Evolutionary conservation across 352 stramenopile species (phyloP), one percentile per base, ranked within the genome.

Genomic region (Globisporangium radiosum): DNA sequence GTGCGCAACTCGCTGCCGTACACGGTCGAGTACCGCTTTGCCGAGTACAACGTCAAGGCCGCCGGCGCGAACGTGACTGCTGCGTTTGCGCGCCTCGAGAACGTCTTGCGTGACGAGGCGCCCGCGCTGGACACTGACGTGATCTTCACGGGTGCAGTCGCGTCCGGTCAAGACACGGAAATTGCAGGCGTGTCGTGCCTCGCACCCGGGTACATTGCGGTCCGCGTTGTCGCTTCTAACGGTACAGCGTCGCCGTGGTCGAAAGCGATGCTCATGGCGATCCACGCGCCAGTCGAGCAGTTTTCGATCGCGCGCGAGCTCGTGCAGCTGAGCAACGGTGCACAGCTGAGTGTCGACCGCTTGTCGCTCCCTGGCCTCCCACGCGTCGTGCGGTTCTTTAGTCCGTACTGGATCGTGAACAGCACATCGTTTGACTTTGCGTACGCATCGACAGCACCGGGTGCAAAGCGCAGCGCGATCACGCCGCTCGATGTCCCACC

Each of bases 1-100:
- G 72, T 95, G 17, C 85, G 83, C n/a, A 95, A 95, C 61, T 89
- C 85, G 44, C 62, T 95, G 38, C 85, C 85, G 37, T 95, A 95
- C 63, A 74, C 81, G 52, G 69, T 95, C 51, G 83, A 95, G 52
- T 95, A 90, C 62, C 78, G 82, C 1, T 92, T 93, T 59, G 68
- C 92, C 3, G 85, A 95, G 57, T 95, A 95, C 71, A 86, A 87
- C 52, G 63, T 68, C 36, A 86, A 71, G 45, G 72, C 73, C 44
- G 72, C 71, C 8, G 59, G 65, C 7, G 81, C 61, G 42, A 76
- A 86, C 59, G 76, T 81, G 43, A 75, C 66, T 9, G 49, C 69
- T 11, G 84, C 90, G 42, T 92, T 78, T 47, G 59, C 68, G 9
- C 78, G 75, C n/a, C 69, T 94, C 50, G 81, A 92, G 55, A 58